These are phyloP conservation scores for Cetraspora pellucida DNA, from an alignment of 192 early-diverging fungal species.

Conservation along the genomic window DNA sequence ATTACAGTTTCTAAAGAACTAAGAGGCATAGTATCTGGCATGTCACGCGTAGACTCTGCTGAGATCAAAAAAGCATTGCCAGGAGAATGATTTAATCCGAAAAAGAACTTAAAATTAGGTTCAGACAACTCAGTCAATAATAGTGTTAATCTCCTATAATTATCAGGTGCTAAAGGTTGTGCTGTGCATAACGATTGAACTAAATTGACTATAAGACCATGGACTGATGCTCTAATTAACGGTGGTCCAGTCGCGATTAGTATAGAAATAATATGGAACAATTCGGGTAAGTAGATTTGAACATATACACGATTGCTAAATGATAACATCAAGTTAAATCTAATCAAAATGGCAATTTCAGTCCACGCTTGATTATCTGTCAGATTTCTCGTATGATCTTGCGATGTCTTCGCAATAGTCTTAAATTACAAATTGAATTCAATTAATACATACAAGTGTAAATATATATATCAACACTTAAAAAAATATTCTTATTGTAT, in stretches of 20 bases:
- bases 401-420: constrained; percentile 74
- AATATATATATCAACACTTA: neutral
- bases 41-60: constrained; percentile 53
- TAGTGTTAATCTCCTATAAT: constrained; percentile 55
- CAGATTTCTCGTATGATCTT: constrained; percentile 67
- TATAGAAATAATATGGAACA: constrained; percentile 83
- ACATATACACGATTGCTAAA: constrained; percentile 79
- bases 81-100: constrained; percentile 69
- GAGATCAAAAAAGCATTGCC: constrained; percentile 70
- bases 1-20: constrained; percentile 58
- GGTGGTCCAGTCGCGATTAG: constrained; percentile 84
- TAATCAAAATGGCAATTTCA: constrained; percentile 88
- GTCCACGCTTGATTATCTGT: constrained; percentile 85
- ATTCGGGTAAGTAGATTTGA: constrained; percentile 78
- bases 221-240: constrained; percentile 81
- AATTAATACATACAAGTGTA: neutral
- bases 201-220: constrained; percentile 89
- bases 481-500: neutral
- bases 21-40: constrained; percentile 52
- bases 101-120: constrained; percentile 73
- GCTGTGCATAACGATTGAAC: constrained; percentile 79
- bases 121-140: constrained; percentile 82
- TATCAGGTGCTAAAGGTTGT: constrained; percentile 56
- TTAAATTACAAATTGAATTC: neutral
- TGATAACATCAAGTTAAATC: constrained; percentile 86